Percentiles rank a stretch among this genome's conserved stretches.
Evolutionary conservation across 495 filamentous ascomycete species (phyloP).

Genomic region (Neurospora sublineolata): DNA sequence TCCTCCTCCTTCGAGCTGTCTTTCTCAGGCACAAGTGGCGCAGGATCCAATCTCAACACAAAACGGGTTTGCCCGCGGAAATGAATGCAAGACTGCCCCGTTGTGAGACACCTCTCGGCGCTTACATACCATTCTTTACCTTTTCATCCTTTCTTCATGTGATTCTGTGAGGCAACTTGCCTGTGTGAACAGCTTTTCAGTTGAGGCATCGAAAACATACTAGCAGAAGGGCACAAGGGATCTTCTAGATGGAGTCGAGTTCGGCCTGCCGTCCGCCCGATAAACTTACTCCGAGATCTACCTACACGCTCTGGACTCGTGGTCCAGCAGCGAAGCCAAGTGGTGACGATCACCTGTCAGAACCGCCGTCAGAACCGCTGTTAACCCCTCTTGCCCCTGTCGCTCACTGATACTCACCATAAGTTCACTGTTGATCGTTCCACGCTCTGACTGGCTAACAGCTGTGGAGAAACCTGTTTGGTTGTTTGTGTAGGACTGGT

Average conservation of each 20-base stretch:
- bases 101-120: neutral
- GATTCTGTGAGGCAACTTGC: neutral
- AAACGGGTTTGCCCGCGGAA: neutral
- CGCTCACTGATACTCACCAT: neutral
- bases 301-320: neutral
- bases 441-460: neutral
- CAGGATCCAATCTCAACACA: neutral
- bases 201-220: neutral
- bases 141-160: neutral
- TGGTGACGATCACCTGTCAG: neutral
- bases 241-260: neutral
- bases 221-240: neutral
- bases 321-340: neutral
- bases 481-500: neutral
- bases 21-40: neutral
- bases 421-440: neutral
- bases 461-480: neutral
- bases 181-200: neutral
- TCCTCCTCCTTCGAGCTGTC: neutral
- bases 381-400: neutral
- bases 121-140: neutral
- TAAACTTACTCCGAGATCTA: neutral
- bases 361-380: neutral
- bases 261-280: neutral
- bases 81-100: neutral